Base-by-base conservation (phyloP, 306 rosid species). In the Sicyos baderoa region DNA sequence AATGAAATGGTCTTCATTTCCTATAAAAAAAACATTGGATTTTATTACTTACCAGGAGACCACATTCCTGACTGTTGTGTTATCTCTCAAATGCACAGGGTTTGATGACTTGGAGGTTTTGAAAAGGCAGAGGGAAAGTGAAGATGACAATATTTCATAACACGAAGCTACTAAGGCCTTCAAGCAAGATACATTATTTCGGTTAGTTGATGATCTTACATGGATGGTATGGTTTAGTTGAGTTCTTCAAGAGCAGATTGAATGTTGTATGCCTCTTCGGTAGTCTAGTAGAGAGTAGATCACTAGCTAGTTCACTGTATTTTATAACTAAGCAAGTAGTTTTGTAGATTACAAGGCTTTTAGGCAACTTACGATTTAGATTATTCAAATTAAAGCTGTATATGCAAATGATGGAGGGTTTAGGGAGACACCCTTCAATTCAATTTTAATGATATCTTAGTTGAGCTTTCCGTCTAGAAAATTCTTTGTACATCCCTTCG, bases 71-170 rank as follows among this genome's bases (percentile, higher is more conserved):
- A 25, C 69, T 52, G 23, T 54, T 76, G 74, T 79, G 25, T 29
- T 25, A 3, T 29, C 35, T 55, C 64, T 32, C 47, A 40, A 76
- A 48, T 59, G 63, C 79, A 81, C 79, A 92, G 97, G 92, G 65
- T 92, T 86, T 74, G 85, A 89, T 76, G 97, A 92, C 72, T 58
- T 57, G 59, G 96, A 89, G 78, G 84, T 89, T 75, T 83, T 87
- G 77, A 68, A 71, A 42, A 57, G 68, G 58, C 76, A 13, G 45
- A 85, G 85, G 78, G 87, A 85, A n/a, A 70, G 72, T 0, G 95
- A 86, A 78, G 84, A 77, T 58, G 89, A 83, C 53, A 78, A 71
- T 64, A 25, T 61, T 3, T 80, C 81, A 81, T 88, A 80, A 69
- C 79, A 77, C 75, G 76, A 48, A 67, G 44, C 72, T 4, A 16